Base-by-base conservation (phyloP, 495 filamentous ascomycete species). In the Trichocladium uniseriatum region DNA sequence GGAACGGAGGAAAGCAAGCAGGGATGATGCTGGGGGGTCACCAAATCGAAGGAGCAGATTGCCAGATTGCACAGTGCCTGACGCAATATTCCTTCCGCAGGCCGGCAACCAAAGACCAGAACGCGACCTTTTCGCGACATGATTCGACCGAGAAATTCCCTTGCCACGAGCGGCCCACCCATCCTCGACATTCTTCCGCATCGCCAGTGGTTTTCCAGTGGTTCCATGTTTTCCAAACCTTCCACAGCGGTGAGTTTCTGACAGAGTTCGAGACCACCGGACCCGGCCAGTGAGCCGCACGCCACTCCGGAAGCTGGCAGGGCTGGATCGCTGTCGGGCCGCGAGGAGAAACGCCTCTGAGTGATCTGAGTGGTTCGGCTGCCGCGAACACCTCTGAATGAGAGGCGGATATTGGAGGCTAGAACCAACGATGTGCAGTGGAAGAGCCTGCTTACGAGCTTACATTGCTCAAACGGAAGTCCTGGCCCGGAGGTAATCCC, bases 131-230 rank as follows among this genome's bases (percentile, higher is more conserved):
- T n/a, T n/a, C 44, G 39, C 52, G 10, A 19, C 19, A 16, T 61
- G 56, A 63, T 63, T 63, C 55, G 58, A 45, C 41, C 27, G 43
- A 28, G 14, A n/a, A 16, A 46, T 36, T 31, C 22, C 38, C 52
- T 60, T 52, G 61, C 58, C 61, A 63, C 58, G 31, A 13, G 13
- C 20, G 47, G 28, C 47, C 61, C 58, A 56, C 55, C 38, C 48
- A n/a, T 38, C 42, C 29, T 56, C 38, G 49, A 50, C 18, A 48
- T 40, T 45, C 34, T 38, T 56, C 41, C n/a, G 13, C 21, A 9
- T 24, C 21, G 24, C 38, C 52, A 47, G 21, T 49, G 32, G 51
- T 47, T 44, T 43, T 38, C n/a, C n/a, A n/a, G n/a, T n/a, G n/a
- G n/a, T n/a, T n/a, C n/a, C n/a, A n/a, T 8, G 8, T 27, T 27